phyloP scores from a whole-genome alignment of 1,139 yeast genomes.

The Pichia sp. region DNA sequence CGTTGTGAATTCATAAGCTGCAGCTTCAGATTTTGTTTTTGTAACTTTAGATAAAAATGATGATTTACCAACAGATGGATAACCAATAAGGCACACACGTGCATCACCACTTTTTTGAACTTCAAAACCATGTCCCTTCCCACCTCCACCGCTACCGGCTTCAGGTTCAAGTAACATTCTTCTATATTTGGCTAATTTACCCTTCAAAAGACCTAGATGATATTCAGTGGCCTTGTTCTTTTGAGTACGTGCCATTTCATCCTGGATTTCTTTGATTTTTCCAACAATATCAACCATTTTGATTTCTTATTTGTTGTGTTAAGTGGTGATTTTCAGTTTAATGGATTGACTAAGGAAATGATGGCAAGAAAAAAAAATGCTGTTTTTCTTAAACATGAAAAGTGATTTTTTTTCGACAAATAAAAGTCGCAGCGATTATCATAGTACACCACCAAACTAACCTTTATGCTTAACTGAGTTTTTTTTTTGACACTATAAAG shows the following conservation, averaged over 20 bases:
- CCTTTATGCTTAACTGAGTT: no score
- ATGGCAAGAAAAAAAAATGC: not conserved
- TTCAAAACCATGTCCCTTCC: constrained; percentile 83
- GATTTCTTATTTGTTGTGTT: not conserved
- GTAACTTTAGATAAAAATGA: constrained; percentile 83
- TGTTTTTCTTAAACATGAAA: not conserved
- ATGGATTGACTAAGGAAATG: not conserved
- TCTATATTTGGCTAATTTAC: constrained; percentile 90
- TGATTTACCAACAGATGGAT: constrained; percentile 96
- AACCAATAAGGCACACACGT: constrained; percentile 89
- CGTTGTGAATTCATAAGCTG: constrained; percentile 92
- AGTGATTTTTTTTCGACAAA: no score
- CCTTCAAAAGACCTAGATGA: constrained; percentile 88
- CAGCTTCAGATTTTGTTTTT: constrained; percentile 89
- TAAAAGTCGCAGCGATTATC: no score
- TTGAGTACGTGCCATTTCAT: constrained; percentile 90
- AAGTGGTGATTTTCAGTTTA: not conserved
- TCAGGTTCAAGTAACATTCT: constrained; percentile 89
- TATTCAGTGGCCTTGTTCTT: constrained; percentile 98
- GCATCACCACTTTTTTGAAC: constrained; percentile 97
- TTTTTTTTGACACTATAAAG: no score
- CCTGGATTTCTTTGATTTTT: constrained; percentile 84
- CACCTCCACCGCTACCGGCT: constrained; percentile 54
- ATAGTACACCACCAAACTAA: no score
- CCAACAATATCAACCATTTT: constrained; percentile 40